Percentiles rank a stretch among this genome's conserved stretches.
Conservation (phyloP, 805 yeast genomes). For the Ogataea angusta region DNA sequence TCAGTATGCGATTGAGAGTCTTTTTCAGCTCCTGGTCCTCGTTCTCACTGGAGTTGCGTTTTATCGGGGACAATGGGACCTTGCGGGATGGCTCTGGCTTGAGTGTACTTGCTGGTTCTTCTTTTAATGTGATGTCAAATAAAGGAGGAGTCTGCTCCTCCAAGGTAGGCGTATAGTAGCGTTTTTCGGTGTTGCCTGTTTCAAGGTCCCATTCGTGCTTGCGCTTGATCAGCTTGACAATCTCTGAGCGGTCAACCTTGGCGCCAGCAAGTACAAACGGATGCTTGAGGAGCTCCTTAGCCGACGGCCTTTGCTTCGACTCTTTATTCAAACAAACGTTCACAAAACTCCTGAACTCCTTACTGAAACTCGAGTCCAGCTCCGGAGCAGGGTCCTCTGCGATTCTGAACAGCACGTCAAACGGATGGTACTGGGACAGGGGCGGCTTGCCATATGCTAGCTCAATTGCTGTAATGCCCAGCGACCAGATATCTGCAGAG, state of each 20-base stretch:
- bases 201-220: conserved; percentile 42
- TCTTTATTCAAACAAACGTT: conserved; percentile 65
- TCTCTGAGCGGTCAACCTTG: conserved; percentile 28
- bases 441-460: conserved; percentile 74
- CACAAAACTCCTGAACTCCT: conserved; percentile 64
- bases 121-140: conserved; percentile 4
- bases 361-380: conserved; percentile 32
- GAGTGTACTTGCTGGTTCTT: conserved; percentile 6
- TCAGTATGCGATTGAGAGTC: conserved; percentile 36
- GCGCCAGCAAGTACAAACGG: conserved; percentile 50
- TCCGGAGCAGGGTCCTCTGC: conserved; percentile 48
- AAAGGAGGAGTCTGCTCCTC: neutral
- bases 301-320: conserved; percentile 64
- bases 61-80: conserved; percentile 21
- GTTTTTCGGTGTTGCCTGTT: conserved; percentile 27
- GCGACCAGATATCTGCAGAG: conserved; percentile 76
- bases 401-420: conserved; percentile 51
- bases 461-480: conserved; percentile 77
- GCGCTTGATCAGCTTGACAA: conserved; percentile 41
- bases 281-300: conserved; percentile 60
- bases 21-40: conserved; percentile 15
- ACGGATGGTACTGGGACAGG: conserved; percentile 49
- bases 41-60: conserved; percentile 1
- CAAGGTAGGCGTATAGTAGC: conserved; percentile 35
- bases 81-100: conserved; percentile 5